Conservation (phyloP, 1,139 yeast species). For the Spencermartinsiella ligniputridi region DNA sequence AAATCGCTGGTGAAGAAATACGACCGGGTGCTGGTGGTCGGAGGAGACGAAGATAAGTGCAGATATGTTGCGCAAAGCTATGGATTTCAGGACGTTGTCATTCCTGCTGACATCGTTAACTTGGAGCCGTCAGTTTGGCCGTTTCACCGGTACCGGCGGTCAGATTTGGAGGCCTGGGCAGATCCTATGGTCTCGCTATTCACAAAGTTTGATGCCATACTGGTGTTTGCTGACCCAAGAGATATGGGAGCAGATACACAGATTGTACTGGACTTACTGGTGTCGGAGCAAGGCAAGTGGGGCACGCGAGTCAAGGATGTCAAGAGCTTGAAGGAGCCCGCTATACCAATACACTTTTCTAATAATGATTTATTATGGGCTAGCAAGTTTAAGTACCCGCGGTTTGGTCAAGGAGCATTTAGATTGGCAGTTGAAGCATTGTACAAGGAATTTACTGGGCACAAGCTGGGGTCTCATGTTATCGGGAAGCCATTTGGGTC, state of each 20-base stretch:
- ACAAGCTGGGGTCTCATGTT: conserved; percentile 50
- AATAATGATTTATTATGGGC: conserved; percentile 92
- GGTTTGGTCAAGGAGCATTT: conserved; percentile 94
- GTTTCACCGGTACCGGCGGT: conserved; percentile 51
- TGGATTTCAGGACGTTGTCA: conserved; percentile 76
- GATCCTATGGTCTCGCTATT: conserved; percentile 28
- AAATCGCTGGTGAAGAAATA: conserved; percentile 51
- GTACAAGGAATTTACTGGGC: conserved; percentile 52
- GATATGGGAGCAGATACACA: conserved; percentile 88
- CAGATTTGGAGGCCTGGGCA: conserved; percentile 48
- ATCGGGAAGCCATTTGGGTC: conserved; percentile 81
- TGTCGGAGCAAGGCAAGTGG: conserved; percentile 57
- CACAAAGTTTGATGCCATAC: conserved; percentile 65
- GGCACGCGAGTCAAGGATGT: conserved; percentile 53
- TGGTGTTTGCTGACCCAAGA: conserved; percentile 88
- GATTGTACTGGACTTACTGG: conserved; percentile 65
- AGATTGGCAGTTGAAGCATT: conserved; percentile 60
- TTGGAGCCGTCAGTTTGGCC: conserved; percentile 66
- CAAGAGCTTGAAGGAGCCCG: conserved; percentile 40
- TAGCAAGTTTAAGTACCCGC: conserved; percentile 68
- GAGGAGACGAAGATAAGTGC: conserved; percentile 70
- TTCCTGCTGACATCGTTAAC: conserved; percentile 67
- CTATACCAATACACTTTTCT: conserved; percentile 77
- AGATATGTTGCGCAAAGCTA: conserved; percentile 67
- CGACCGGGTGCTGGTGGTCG: conserved; percentile 70